Evolutionary conservation across 106 monocot genomes (phyloP), one percentile per base, ranked within the genome.

Genomic region (Apostasia ramifera): DNA sequence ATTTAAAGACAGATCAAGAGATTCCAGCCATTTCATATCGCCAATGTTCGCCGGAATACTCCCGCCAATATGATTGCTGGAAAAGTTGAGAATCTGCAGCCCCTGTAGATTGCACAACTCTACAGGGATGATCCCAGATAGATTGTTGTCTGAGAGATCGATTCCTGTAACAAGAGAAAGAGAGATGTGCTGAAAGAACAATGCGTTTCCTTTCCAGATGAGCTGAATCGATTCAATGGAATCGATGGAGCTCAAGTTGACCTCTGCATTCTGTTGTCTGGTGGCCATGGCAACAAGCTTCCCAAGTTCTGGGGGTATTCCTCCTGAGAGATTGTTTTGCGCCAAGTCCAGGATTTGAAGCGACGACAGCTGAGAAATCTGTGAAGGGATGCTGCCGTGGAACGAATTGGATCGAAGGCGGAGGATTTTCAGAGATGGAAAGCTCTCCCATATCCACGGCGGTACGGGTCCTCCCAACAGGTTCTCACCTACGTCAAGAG

Each of bases 401-500:
- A 71, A 71, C 5, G 60, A 47, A 49, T 71, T 71, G 49, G 71
- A 48, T 39, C 71, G 15, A n/a, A 71, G 14, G 48, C 47, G 37
- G 3, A 71, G 57, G 9, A 71, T 47, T 49, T 6, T 59, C 60
- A 71, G 6, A 15, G 4, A 3, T 4, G 10, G 3, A 1, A 65
- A 44, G 7, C 42, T 45, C 41, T 59, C 59, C 1, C 67, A 47
- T 15, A 75, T 39, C 75, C 75, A 59, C 26, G 39, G 4, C 4
- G 75, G 75, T 51, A 75, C 44, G 57, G 2, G 49, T 1, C 68
- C 75, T 3, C 15, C 1, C 1, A 75, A 53, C 44, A 11, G 51
- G 48, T 75, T 75, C 49, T 60, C 50, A 6, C 75, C 47, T 13
- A 75, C 47, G 11, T 75, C 75, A 68, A 75, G 75, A 41, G 47